phyloP scores from a whole-genome alignment of 352 stramenopile species.

The Thraustochytrium striatum region DNA sequence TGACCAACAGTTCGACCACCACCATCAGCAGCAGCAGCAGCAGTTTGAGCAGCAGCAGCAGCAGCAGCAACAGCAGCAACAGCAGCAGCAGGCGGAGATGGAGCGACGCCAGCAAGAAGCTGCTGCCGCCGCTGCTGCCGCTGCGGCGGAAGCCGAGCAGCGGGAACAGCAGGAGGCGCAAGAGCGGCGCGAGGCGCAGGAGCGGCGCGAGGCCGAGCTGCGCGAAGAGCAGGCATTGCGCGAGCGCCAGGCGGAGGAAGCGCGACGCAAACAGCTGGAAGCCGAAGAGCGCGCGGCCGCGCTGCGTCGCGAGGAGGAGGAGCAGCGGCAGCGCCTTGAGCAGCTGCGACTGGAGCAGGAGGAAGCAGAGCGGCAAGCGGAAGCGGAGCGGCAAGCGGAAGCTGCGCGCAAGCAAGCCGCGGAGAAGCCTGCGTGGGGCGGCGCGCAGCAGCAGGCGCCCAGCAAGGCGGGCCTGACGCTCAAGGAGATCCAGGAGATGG shows the following conservation, averaged over 20 bases:
- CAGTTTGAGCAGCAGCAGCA: not conserved
- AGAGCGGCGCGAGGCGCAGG: not conserved
- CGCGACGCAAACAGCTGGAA: not conserved
- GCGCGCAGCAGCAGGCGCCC: not conserved
- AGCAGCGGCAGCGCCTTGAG: slow-evolving; percentile 12
- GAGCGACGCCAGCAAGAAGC: not conserved
- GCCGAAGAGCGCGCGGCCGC: not conserved
- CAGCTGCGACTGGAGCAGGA: not conserved
- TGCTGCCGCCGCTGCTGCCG: no score
- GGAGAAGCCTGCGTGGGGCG: slow-evolving; percentile 34
- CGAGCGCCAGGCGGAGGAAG: slow-evolving; percentile 15
- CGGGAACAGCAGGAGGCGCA: slow-evolving; percentile 19
- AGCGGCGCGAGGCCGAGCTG: slow-evolving; percentile 12
- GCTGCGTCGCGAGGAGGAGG: slow-evolving; percentile 9
- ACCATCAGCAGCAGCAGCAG: not conserved
- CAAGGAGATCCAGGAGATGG: slow-evolving; percentile 45
- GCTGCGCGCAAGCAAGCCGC: slow-evolving; percentile 9
- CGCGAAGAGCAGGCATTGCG: not conserved
- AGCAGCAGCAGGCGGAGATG: not conserved
- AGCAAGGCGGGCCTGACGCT: not conserved
- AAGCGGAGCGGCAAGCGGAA: not conserved
- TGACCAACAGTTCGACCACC: not conserved
- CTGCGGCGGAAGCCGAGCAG: not conserved
- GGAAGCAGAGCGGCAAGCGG: not conserved
- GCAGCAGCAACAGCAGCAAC: not conserved